phyloP scores from a whole-genome alignment of 495 filamentous ascomycete genomes.

The Durotheca rogersii region DNA sequence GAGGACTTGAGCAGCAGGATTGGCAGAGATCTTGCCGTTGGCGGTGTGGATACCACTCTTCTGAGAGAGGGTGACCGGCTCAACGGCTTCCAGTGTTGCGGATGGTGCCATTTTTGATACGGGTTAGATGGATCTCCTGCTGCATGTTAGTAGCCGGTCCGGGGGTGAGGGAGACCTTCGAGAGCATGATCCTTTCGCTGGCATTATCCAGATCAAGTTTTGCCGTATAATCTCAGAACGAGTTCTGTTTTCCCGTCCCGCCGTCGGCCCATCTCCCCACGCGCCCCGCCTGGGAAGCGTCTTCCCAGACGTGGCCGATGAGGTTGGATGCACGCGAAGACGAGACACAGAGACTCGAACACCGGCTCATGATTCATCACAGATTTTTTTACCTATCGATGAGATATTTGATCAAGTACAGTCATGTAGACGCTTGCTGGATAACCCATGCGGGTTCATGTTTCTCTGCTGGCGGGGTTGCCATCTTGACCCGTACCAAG shows the following conservation, averaged over 20 bases:
- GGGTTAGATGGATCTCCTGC: constrained; percentile 40
- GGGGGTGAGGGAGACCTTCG: constrained; percentile 44
- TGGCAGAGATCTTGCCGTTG: constrained; percentile 39
- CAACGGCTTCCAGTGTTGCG: constrained; percentile 46
- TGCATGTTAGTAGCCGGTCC: constrained; percentile 34
- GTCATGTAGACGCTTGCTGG: constrained; percentile 33
- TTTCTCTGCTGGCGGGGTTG: constrained; percentile 24
- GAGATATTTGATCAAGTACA: constrained; percentile 36
- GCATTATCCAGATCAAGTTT: constrained; percentile 99
- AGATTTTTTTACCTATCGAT: constrained; percentile 40
- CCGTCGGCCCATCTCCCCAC: constrained; percentile 16
- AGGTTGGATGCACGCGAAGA: constrained; percentile 16
- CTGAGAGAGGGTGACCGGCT: constrained; percentile 35
- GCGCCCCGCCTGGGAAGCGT: constrained; percentile 3
- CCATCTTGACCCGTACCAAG: constrained; percentile 38
- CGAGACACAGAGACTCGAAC: constrained; percentile 34
- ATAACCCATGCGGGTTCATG: constrained; percentile 37
- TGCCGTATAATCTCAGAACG: constrained; percentile 90
- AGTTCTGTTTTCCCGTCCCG: constrained; percentile 24
- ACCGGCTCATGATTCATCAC: constrained; percentile 41
- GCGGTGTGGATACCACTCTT: constrained; percentile 43
- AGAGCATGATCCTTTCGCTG: constrained; percentile 95
- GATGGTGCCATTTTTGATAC: constrained; percentile 72
- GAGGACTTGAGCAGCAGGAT: constrained; percentile 53
- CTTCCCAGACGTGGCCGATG: neutral